A percentile compares a stretch with the other conserved stretches of the same genome.
phyloP scores from a whole-genome alignment of 495 filamentous ascomycete genomes.

The Penicillium samsonianum region DNA sequence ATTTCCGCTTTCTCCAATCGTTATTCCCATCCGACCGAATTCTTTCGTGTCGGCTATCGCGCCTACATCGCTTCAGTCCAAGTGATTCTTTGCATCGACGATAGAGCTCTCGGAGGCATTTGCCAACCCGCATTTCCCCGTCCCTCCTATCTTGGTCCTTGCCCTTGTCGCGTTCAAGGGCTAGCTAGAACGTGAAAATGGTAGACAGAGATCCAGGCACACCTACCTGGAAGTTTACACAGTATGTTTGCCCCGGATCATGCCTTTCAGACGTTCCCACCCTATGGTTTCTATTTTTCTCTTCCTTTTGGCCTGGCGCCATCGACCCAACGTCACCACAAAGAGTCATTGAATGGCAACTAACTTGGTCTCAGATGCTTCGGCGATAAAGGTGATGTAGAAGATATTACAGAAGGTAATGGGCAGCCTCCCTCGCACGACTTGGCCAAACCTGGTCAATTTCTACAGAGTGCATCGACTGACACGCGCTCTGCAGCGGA shows the following conservation, averaged over 20 bases:
- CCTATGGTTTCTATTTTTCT: not conserved
- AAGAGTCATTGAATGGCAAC: conserved; percentile 1
- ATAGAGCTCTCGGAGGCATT: conserved; percentile 25
- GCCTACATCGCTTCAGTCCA: conserved; percentile 2
- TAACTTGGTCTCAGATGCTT: conserved; percentile 73
- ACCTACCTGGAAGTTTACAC: conserved; percentile 99
- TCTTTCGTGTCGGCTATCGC: conserved; percentile 18
- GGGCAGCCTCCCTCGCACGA: conserved; percentile 6
- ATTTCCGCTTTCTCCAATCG: conserved; percentile 9
- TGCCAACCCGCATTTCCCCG: conserved; percentile 17
- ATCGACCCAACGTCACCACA: not conserved
- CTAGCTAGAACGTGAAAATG: conserved; percentile 68
- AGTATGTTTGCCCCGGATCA: conserved; percentile 67
- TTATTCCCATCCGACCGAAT: conserved; percentile 19
- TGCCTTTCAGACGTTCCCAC: not conserved
- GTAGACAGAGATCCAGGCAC: conserved; percentile 91
- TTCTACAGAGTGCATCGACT: conserved; percentile 14
- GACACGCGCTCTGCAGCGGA: conserved; percentile 62
- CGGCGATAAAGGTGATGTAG: conserved; percentile 98
- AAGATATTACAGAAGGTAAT: conserved; percentile 98
- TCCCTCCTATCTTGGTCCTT: conserved; percentile 17
- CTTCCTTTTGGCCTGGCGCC: not conserved
- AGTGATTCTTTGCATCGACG: conserved; percentile 17
- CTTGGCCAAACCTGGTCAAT: conserved; percentile 14
- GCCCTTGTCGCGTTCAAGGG: conserved; percentile 29